Percentiles rank a stretch among this genome's conserved stretches.
Evolutionary conservation across 305 asterid species (phyloP).

Genomic region (Fraxinus paxiana): DNA sequence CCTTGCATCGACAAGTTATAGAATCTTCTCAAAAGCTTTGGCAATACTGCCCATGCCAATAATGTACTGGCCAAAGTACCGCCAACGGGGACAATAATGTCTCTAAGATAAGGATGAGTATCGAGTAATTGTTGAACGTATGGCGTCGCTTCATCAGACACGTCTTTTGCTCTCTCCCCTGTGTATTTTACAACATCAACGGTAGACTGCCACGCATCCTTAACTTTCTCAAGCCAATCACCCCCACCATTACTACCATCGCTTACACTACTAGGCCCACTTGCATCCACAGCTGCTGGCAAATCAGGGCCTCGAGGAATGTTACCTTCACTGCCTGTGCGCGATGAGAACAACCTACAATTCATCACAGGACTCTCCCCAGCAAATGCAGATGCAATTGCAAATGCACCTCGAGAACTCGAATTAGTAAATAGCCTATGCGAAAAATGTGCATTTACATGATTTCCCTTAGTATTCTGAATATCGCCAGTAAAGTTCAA

Average conservation of each 20-base stretch:
- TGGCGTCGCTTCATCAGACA: slow-evolving; percentile 47
- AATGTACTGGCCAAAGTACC: slow-evolving; percentile 65
- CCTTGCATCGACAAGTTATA: slow-evolving; percentile 65
- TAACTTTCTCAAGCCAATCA: slow-evolving; percentile 54
- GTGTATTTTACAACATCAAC: slow-evolving; percentile 45
- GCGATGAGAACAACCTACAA: slow-evolving; percentile 46
- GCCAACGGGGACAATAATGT: slow-evolving; percentile 74
- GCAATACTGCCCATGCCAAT: slow-evolving; percentile 78
- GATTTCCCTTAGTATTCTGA: slow-evolving; percentile 18
- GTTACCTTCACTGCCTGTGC: slow-evolving; percentile 32
- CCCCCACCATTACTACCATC: slow-evolving; percentile 45
- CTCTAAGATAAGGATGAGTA: slow-evolving; percentile 70
- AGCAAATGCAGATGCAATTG: slow-evolving; percentile 29
- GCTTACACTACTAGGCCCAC: slow-evolving; percentile 29
- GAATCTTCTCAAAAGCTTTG: slow-evolving; percentile 61
- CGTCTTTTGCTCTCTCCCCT: slow-evolving; percentile 59
- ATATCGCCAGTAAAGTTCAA: slow-evolving; percentile 17
- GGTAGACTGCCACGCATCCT: slow-evolving; percentile 51
- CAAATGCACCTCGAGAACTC: slow-evolving; percentile 23
- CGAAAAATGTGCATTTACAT: slow-evolving; percentile 19
- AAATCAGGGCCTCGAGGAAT: slow-evolving; percentile 19
- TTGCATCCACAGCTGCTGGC: slow-evolving; percentile 32
- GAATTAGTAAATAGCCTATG: slow-evolving; percentile 22
- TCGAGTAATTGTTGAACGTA: slow-evolving; percentile 65
- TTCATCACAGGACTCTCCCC: slow-evolving; percentile 31